A percentile compares a stretch with the other conserved stretches of the same genome.
Conservation (phyloP, 1,284 basidiomycete genomes). For the Ganoderma multipileum region DNA sequence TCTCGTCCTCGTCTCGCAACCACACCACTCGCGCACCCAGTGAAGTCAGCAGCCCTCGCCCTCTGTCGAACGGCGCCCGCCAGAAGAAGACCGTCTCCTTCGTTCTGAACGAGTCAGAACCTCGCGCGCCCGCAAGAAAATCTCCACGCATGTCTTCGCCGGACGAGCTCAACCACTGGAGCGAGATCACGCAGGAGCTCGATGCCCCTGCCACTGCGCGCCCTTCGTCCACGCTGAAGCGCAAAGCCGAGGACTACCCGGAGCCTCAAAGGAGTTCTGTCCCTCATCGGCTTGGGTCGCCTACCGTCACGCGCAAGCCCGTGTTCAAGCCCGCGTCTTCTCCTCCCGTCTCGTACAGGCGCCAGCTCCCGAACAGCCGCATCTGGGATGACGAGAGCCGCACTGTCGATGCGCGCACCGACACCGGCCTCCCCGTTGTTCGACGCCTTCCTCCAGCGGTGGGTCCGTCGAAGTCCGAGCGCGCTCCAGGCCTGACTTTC, state of each 20-base stretch:
- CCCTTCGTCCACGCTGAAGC: background rate
- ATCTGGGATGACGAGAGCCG: background rate
- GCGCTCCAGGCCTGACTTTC: background rate
- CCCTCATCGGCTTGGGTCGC: background rate
- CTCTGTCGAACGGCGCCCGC: background rate
- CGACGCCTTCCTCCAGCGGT: constrained; percentile 9
- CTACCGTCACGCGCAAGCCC: background rate
- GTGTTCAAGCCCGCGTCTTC: background rate
- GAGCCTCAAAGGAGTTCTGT: background rate
- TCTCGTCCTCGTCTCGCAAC: constrained; percentile 7
- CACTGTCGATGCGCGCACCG: background rate
- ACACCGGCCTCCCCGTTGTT: background rate
- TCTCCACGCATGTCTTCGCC: background rate
- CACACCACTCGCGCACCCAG: background rate
- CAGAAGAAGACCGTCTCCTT: constrained; percentile 27
- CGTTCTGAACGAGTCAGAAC: constrained; percentile 6
- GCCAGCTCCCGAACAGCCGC: background rate
- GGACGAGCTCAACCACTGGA: constrained; percentile 4
- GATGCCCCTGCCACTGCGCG: background rate
- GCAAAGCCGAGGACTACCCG: constrained; percentile 6
- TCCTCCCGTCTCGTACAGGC: background rate
- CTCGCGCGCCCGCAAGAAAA: background rate
- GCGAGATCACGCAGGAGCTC: constrained; percentile 12
- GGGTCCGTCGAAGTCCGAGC: constrained; percentile 4
- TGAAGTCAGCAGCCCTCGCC: background rate